Base-by-base conservation (phyloP, 306 rosid species). In the Fragaria nilgerrensis region DNA sequence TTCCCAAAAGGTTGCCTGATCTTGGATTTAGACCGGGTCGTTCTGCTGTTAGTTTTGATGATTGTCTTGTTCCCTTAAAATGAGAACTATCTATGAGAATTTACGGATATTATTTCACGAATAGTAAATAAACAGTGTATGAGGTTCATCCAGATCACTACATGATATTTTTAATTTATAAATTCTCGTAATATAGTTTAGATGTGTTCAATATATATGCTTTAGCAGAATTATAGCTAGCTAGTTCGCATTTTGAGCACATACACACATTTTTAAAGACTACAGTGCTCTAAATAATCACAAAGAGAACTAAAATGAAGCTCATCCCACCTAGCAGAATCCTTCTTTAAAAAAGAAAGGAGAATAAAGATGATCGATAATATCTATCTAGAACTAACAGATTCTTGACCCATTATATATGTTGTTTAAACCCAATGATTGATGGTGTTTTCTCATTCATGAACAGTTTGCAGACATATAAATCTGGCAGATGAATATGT, bases 351-450 rank as follows among this genome's bases (percentile, higher is more conserved):
- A 74, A 83, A 86, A 59, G 68, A 71, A 34, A 85, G 80, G 41
- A 76, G 84, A 83, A 87, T 77, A 86, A 90, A 86, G 87, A 81
- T 52, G 63, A n/a, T n/a, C n/a, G n/a, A 34, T 75, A 74, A 80
- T 22, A 16, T 65, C 70, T 55, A 55, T n/a, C 61, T 55, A 20
- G 61, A 1, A 55, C 58, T 19, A 50, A 19, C n/a, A 49, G 2
- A 49, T 17, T 16, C 55, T 49, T 49, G 55, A 48, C 53, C 53
- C 53, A 19, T 4, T 48, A 32, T 29, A 29, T 48, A 48, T 49
- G 19, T 62, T 29, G 20, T 29, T 29, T 62, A n/a, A 5, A 14
- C 41, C n/a, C n/a, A 63, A 19, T 14, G 7, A 29, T 63, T 32
- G 41, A 63, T 27, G 7, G 7, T 63, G 37, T 61, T 15, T 32